Conservation (phyloP, 2,329 filamentous ascomycete genomes). For the Diaporthe sp. region DNA sequence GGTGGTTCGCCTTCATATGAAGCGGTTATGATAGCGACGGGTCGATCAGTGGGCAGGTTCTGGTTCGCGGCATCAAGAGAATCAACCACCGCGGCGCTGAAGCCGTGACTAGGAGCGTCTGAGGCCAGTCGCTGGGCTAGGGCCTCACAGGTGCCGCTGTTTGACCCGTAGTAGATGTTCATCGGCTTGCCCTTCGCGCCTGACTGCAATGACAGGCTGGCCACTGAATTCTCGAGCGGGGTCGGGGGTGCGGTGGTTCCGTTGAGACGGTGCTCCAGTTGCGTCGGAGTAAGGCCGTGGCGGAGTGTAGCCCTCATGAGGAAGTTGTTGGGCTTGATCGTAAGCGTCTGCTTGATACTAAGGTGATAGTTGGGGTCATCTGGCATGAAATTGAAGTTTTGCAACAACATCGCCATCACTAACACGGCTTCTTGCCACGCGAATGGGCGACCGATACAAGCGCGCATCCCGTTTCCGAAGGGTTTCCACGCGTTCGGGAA, state of each 20-base stretch:
- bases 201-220: constrained; percentile 53
- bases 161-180: constrained; percentile 77
- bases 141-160: constrained; percentile 79
- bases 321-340: constrained; percentile 74
- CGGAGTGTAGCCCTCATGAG: constrained; percentile 70
- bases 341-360: constrained; percentile 67
- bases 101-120: constrained; percentile 71
- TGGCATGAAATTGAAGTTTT: constrained; percentile 77
- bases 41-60: constrained; percentile 70
- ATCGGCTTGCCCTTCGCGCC: constrained; percentile 57
- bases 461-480: constrained; percentile 70
- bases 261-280: constrained; percentile 60
- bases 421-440: constrained; percentile 80
- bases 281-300: constrained; percentile 68
- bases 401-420: constrained; percentile 72
- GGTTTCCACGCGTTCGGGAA: constrained; percentile 77
- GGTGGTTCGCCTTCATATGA: constrained; percentile 80
- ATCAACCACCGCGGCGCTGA: constrained; percentile 63
- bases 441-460: constrained; percentile 80
- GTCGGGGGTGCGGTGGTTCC: constrained; percentile 43
- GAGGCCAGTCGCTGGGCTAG: constrained; percentile 72
- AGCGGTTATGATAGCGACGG: constrained; percentile 74
- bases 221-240: constrained; percentile 60
- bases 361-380: constrained; percentile 72
- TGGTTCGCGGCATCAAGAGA: constrained; percentile 72